These are phyloP conservation scores for Phyllostachys edulis DNA, from an alignment of 176 grass and related monocot genomes.

Conservation along the genomic window DNA sequence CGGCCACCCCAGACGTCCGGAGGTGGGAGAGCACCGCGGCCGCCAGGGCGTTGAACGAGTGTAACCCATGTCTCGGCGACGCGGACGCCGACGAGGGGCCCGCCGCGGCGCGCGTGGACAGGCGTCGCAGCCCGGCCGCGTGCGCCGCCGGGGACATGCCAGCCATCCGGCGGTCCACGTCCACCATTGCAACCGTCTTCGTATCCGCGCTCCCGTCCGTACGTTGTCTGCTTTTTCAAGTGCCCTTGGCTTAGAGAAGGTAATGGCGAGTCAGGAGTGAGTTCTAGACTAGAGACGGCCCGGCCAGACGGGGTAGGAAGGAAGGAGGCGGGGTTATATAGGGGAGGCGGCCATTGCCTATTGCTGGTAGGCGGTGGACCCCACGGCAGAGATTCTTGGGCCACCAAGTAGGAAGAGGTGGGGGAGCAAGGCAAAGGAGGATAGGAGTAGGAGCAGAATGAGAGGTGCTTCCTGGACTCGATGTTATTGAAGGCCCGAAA, in stretches of 20 bases:
- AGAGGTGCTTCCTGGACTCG: not conserved
- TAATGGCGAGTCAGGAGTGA: not conserved
- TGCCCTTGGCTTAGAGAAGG: not conserved
- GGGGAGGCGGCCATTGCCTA: conserved; percentile 17
- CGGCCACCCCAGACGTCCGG: conserved; percentile 33
- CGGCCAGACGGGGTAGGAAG: not conserved
- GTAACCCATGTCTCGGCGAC: conserved; percentile 43
- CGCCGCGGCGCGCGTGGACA: conserved; percentile 62
- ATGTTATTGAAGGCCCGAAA: no score
- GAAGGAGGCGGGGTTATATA: conserved; percentile 23
- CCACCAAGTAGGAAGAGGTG: not conserved
- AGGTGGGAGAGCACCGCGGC: conserved; percentile 49
- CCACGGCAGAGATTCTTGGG: conserved; percentile 32
- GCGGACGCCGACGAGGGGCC: conserved; percentile 39
- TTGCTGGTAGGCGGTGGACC: not conserved
- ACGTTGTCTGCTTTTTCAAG: not conserved
- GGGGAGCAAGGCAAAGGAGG: not conserved
- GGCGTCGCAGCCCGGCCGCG: conserved; percentile 68
- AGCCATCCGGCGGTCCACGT: conserved; percentile 66
- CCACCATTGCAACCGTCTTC: conserved; percentile 50
- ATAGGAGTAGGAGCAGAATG: not conserved
- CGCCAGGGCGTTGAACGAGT: conserved; percentile 51
- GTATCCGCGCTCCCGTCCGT: not conserved
- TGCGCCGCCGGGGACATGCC: conserved; percentile 55
- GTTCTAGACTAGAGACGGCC: no score